These are phyloP conservation scores for Letharia lupina DNA, from an alignment of 495 filamentous ascomycete genomes.

Conservation along the genomic window DNA sequence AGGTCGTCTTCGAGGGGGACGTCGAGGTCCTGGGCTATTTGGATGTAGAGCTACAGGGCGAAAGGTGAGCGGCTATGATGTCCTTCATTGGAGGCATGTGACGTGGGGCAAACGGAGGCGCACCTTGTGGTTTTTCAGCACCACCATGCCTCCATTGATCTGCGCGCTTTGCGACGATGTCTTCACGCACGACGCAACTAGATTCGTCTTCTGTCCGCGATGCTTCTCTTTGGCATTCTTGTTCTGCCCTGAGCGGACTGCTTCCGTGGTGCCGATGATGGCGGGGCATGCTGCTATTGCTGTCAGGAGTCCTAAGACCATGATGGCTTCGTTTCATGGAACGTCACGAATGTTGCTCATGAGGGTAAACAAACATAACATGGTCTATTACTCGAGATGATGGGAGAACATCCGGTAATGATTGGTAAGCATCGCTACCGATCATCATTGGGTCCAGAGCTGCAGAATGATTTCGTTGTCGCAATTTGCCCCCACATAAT, in stretches of 20 bases:
- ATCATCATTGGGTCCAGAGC: background rate
- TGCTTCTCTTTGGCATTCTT: constrained; percentile 40
- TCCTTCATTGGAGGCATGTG: background rate
- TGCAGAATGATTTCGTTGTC: background rate
- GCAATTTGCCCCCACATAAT: background rate
- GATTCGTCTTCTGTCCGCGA: constrained; percentile 41
- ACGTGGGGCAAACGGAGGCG: constrained; percentile 16
- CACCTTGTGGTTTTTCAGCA: constrained; percentile 39
- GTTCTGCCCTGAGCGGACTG: constrained; percentile 40
- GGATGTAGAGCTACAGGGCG: constrained; percentile 7
- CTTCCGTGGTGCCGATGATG: constrained; percentile 44
- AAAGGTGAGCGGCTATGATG: background rate
- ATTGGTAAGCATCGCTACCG: background rate
- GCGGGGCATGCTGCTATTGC: constrained; percentile 44
- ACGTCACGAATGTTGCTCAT: background rate
- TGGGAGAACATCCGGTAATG: background rate
- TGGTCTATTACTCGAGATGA: background rate
- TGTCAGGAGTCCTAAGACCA: constrained; percentile 32
- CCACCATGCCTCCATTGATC: constrained; percentile 40
- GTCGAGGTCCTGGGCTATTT: constrained; percentile 6
- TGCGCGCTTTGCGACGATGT: constrained; percentile 26
- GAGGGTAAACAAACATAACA: background rate
- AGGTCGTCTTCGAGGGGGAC: constrained; percentile 30
- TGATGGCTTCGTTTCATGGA: constrained; percentile 2
- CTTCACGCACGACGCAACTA: constrained; percentile 39